A percentile compares a stretch with the other conserved stretches of the same genome.
These are phyloP conservation scores for Biscogniauxia mediterranea DNA, from an alignment of 2,329 filamentous ascomycete genomes.

Conservation along the genomic window DNA sequence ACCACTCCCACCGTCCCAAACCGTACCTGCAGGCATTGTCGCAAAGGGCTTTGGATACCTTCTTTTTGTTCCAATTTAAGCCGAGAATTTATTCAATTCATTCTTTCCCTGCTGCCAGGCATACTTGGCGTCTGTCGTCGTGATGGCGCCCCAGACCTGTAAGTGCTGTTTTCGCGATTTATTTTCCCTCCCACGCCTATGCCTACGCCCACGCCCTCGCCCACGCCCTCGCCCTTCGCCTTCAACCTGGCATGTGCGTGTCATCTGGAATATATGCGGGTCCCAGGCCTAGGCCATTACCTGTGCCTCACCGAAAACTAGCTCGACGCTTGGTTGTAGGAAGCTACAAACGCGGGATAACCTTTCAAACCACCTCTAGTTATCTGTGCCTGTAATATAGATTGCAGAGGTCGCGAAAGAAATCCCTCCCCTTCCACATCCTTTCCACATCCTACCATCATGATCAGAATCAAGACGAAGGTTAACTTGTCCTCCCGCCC, in stretches of 20 bases:
- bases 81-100: background rate
- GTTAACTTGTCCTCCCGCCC: constrained; percentile 34
- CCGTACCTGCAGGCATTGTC: background rate
- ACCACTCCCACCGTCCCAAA: background rate
- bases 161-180: constrained; percentile 15
- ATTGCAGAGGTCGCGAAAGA: too few species aligned
- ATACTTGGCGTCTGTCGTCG: constrained; percentile 1
- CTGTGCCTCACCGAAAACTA: background rate
- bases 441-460: background rate
- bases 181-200: background rate
- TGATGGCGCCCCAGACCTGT: constrained; percentile 32
- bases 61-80: background rate
- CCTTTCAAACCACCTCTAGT: background rate
- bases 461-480: constrained; percentile 25
- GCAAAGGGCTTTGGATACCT: background rate
- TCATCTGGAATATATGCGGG: background rate
- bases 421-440: too few species aligned
- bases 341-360: background rate
- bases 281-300: background rate
- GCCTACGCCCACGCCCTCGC: too few species aligned
- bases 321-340: background rate
- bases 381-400: background rate
- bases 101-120: too few species aligned
- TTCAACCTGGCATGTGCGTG: background rate
- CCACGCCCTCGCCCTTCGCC: too few species aligned